Conservation (phyloP, 2,329 filamentous ascomycete genomes). For the Aspergillus thermomutatus region DNA sequence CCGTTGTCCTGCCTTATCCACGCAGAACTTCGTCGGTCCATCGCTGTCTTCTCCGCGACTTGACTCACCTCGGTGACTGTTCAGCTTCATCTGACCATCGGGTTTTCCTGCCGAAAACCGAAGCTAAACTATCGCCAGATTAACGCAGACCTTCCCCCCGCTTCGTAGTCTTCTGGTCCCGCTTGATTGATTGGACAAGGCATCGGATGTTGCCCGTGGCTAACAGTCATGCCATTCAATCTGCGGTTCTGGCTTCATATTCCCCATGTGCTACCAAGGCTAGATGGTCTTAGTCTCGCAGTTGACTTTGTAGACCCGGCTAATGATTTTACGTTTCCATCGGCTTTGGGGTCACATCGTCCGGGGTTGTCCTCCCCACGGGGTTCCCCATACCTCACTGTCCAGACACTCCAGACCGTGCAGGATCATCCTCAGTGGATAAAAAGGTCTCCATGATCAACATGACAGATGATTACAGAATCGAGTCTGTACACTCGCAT, state of each 20-base stretch:
- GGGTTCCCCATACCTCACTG: slow-evolving; percentile 14
- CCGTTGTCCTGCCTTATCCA: slow-evolving; percentile 16
- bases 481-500: not conserved
- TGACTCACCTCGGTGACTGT: not conserved
- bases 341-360: slow-evolving; percentile 10
- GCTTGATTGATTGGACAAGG: slow-evolving; percentile 14
- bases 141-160: slow-evolving; percentile 5
- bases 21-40: not conserved
- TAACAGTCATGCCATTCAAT: not conserved
- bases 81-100: slow-evolving; percentile 1
- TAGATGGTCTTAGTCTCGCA: not conserved
- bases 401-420: too few species aligned
- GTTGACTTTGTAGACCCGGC: not conserved
- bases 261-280: not conserved
- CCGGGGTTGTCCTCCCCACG: slow-evolving; percentile 24
- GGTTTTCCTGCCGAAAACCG: slow-evolving; percentile 20
- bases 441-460: not conserved
- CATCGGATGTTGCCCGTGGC: slow-evolving; percentile 19
- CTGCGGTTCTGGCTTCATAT: not conserved
- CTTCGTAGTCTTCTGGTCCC: slow-evolving; percentile 1
- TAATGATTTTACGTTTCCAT: not conserved
- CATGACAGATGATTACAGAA: not conserved
- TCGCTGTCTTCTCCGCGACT: not conserved
- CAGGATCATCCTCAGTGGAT: not conserved
- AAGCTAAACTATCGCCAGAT: slow-evolving; percentile 6